Percentiles rank a stretch among this genome's conserved stretches.
Evolutionary conservation across 495 filamentous ascomycete species (phyloP).

Genomic region (Xylaria castorea): DNA sequence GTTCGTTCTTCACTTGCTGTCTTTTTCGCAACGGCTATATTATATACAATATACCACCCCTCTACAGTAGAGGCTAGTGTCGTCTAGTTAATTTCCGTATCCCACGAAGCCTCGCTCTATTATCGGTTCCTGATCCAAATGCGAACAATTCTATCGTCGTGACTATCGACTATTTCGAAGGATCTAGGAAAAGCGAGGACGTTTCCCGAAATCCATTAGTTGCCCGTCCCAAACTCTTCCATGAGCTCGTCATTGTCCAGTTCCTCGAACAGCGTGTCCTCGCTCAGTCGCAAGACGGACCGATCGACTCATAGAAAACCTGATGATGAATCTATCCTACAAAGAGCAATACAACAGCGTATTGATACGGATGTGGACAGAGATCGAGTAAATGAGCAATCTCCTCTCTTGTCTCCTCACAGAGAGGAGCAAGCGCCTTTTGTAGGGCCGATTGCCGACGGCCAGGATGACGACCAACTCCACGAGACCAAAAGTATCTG

Average conservation of each 20-base stretch:
- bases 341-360: constrained; percentile 32
- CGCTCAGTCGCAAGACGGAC: constrained; percentile 31
- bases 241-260: constrained; percentile 44
- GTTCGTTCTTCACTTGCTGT: background rate
- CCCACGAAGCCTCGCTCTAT: background rate
- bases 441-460: constrained; percentile 41
- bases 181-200: background rate
- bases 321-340: constrained; percentile 29
- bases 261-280: constrained; percentile 32
- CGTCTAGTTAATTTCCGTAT: background rate
- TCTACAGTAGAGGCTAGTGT: background rate
- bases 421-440: constrained; percentile 49
- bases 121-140: background rate
- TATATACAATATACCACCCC: background rate
- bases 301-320: constrained; percentile 25
- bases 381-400: constrained; percentile 59
- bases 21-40: background rate
- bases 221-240: background rate
- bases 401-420: constrained; percentile 63
- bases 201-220: constrained; percentile 21
- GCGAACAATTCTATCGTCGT: background rate
- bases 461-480: constrained; percentile 47
- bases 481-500: constrained; percentile 75
- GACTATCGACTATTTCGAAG: background rate
- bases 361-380: constrained; percentile 27